Base-by-base conservation (phyloP, 73 alveolate genomes). In the Paramecium tetraurelia region DNA sequence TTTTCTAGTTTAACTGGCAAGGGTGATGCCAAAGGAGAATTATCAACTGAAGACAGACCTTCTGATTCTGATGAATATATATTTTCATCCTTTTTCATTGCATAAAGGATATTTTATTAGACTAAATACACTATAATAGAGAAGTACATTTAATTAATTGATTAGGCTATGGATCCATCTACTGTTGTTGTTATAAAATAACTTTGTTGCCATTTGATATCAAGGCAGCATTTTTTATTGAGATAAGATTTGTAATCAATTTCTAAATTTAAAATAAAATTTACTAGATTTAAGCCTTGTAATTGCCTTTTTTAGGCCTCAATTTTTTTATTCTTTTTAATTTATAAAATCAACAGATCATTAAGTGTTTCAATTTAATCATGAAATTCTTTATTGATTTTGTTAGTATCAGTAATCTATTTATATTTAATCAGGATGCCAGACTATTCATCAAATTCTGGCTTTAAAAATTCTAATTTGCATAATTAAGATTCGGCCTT, bases 401-500 rank as follows among this genome's bases (percentile, higher is more conserved):
- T 48, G 29, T 80, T 63, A 2, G 58, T 59, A 7, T 80, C 90
- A 80, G 41, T 22, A 24, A 80, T 35, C 14, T 80, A 59, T 80
- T 41, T 80, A 80, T 44, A 80, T 80, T 80, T 80, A 48, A 80
- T 80, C 20, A 80, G 27, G 8, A 80, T 80, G 11, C 90, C 90
- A 43, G 90, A 33, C 3, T 20, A 21, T 80, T 80, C 90, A 48
- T 80, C 90, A 48, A 40, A 80, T 80, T 80, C 90, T 0, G 76
- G 90, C 29, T 80, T 80, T 22, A 44, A 46, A 1, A 40, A 43
- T 24, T 80, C 90, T 14, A 80, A 43, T 46, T 80, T 80, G 14
- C 46, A 43, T 44, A 80, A 24, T 46, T 80, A 27, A 6, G 41
- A 8, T 46, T 80, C 90, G 14, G 90, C 44, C 29, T 80, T 80